Conservation (phyloP, 768 basidiomycete genomes). For the Termitomyces sp. region DNA sequence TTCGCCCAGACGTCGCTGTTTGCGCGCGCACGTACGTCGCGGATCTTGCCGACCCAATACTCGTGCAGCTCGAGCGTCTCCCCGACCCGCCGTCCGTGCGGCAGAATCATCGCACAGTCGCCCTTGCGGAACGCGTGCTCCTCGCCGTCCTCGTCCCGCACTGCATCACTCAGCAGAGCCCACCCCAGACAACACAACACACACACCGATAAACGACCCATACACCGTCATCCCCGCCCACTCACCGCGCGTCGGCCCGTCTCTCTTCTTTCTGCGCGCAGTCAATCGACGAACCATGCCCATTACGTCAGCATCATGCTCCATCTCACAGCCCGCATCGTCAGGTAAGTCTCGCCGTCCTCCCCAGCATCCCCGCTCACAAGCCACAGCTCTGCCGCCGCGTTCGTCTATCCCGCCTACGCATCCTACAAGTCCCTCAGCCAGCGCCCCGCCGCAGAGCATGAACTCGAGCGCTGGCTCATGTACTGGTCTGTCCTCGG, state of each 20-base stretch:
- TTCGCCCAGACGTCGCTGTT: conserved; percentile 34
- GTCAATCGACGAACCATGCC: conserved; percentile 1
- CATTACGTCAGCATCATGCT: conserved; percentile 13
- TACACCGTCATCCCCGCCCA: conserved; percentile 14
- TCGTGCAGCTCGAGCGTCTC: conserved; percentile 24
- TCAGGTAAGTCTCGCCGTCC: conserved; percentile 27
- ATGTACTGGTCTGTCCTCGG: conserved; percentile 97
- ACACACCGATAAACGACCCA: conserved; percentile 21
- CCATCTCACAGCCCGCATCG: conserved; percentile 41
- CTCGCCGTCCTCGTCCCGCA: conserved; percentile 24
- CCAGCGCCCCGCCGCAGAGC: conserved; percentile 78
- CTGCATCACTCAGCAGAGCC: conserved; percentile 5
- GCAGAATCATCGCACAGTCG: conserved; percentile 36
- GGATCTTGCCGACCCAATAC: conserved; percentile 49
- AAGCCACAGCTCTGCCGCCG: conserved; percentile 53
- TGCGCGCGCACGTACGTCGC: conserved; percentile 33
- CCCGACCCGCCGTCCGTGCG: conserved; percentile 22
- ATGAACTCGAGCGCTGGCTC: conserved; percentile 88
- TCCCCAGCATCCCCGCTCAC: too few species aligned
- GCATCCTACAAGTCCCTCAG: conserved; percentile 95
- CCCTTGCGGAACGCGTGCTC: conserved; percentile 23
- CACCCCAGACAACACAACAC: not conserved
- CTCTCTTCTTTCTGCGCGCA: conserved; percentile 6
- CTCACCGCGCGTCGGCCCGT: conserved; percentile 4
- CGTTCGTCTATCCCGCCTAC: conserved; percentile 90